These are phyloP conservation scores for Lyophyllum semitale DNA, from an alignment of 768 basidiomycete species.

Conservation along the genomic window DNA sequence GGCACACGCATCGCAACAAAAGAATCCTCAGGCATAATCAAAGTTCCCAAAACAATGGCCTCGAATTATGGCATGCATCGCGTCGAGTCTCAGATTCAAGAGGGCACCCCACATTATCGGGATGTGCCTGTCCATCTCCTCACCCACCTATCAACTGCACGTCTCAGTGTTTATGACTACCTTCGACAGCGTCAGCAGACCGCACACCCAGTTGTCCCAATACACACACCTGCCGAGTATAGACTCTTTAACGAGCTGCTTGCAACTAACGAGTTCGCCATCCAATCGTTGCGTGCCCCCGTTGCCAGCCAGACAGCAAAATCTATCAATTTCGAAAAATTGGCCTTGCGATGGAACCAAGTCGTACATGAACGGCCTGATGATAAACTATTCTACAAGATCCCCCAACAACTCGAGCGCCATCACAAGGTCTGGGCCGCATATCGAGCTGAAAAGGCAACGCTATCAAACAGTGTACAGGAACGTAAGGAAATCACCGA, in stretches of 20 bases:
- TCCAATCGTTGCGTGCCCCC: neutral
- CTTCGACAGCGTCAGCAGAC: neutral
- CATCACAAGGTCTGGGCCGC: neutral
- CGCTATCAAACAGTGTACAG: neutral
- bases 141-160: neutral
- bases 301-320: neutral
- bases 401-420: neutral
- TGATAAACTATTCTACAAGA: neutral
- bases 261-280: neutral
- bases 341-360: neutral
- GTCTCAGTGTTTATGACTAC: neutral
- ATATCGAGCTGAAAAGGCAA: neutral
- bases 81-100: neutral
- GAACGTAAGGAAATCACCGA: neutral
- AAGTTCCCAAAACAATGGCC: neutral
- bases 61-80: conserved; percentile 1
- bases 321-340: neutral
- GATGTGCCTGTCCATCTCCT: neutral
- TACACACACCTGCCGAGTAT: neutral
- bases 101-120: neutral
- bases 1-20: neutral
- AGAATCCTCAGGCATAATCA: neutral
- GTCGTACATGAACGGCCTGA: neutral
- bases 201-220: neutral
- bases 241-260: neutral